Conservation (phyloP, 257 asterid genomes). For the Solanum corneliomulleri region DNA sequence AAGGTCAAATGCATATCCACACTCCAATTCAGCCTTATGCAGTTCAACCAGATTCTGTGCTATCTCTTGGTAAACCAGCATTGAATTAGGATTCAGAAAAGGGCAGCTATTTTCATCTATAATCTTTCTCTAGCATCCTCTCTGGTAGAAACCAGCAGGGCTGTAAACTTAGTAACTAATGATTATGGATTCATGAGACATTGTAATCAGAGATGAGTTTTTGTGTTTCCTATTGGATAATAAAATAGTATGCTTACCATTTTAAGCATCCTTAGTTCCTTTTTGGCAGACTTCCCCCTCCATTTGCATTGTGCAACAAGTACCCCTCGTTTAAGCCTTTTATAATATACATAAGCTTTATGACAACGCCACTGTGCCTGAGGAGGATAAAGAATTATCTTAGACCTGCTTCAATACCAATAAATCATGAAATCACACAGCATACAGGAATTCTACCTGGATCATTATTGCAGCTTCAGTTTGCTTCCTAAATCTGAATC, state of each 20-base stretch:
- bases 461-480: slow-evolving; percentile 68
- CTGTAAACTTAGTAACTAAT: neutral
- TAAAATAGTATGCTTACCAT: slow-evolving; percentile 39
- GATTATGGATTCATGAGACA: neutral
- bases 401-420: slow-evolving; percentile 2
- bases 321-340: slow-evolving; percentile 67
- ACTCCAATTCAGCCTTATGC: neutral
- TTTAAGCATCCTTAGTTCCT: slow-evolving; percentile 83
- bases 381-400: slow-evolving; percentile 10
- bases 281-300: slow-evolving; percentile 76
- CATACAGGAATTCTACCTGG: slow-evolving; percentile 43
- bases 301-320: slow-evolving; percentile 71
- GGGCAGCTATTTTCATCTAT: neutral
- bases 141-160: neutral
- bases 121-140: neutral
- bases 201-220: neutral
- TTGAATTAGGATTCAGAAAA: neutral
- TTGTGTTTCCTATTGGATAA: neutral
- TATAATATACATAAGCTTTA: slow-evolving; percentile 44
- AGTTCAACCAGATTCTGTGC: neutral
- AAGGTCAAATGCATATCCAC: neutral
- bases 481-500: slow-evolving; percentile 52
- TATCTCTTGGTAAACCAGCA: neutral
- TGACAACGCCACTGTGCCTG: slow-evolving; percentile 89
- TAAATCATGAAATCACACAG: slow-evolving; percentile 3